Evolutionary conservation across 805 yeast genomes (phyloP).

Genomic region (Saccharomycopsis microspora): DNA sequence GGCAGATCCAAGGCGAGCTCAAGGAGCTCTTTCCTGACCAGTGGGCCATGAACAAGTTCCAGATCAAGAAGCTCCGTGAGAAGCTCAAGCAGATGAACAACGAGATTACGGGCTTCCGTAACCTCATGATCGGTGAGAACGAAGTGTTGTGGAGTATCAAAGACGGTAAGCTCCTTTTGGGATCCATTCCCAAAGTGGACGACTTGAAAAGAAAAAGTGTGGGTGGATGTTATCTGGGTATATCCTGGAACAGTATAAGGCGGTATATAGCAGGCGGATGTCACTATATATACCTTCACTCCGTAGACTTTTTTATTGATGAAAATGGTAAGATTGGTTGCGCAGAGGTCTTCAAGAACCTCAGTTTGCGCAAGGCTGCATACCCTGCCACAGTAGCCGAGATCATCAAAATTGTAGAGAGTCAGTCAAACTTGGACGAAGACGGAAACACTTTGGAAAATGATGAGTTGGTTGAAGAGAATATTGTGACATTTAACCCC

Average conservation of each 20-base stretch:
- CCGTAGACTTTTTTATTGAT: slow-evolving; percentile 13
- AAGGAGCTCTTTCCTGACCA: slow-evolving; percentile 13
- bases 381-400: neutral
- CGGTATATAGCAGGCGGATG: slow-evolving; percentile 15
- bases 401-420: neutral
- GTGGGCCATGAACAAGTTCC: slow-evolving; percentile 14
- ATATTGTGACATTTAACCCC: slow-evolving; percentile 6
- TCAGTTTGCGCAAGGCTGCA: slow-evolving; percentile 4
- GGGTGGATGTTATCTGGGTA: slow-evolving; percentile 7
- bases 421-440: slow-evolving; percentile 2
- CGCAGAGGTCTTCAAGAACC: slow-evolving; percentile 2
- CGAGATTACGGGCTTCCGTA: slow-evolving; percentile 14
- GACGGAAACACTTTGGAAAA: slow-evolving; percentile 6
- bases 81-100: slow-evolving; percentile 16
- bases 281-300: slow-evolving; percentile 14
- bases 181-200: slow-evolving; percentile 7
- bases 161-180: slow-evolving; percentile 13
- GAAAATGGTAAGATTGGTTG: neutral
- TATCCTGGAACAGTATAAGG: slow-evolving; percentile 15
- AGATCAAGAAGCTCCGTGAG: slow-evolving; percentile 15
- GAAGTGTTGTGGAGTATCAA: slow-evolving; percentile 10
- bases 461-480: slow-evolving; percentile 12
- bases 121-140: slow-evolving; percentile 8
- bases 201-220: slow-evolving; percentile 7
- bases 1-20: slow-evolving; percentile 14